These are phyloP conservation scores for Xylaria grammica DNA, from an alignment of 495 filamentous ascomycete genomes.

Conservation along the genomic window DNA sequence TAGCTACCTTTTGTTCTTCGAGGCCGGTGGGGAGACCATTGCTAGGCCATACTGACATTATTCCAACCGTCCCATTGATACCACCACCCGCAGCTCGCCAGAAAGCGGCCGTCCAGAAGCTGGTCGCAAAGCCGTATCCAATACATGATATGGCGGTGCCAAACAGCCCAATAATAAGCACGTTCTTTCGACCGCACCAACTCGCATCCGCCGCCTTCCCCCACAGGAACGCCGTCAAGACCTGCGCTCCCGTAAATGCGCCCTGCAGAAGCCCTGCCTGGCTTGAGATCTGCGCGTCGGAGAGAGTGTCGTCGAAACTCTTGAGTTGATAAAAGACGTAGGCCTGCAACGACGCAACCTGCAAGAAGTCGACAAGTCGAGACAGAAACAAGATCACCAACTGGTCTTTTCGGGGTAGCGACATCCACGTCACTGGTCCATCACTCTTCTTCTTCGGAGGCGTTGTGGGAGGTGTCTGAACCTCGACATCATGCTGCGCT, in stretches of 20 bases:
- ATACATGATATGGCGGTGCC: conserved; percentile 68
- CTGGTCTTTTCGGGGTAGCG: conserved; percentile 50
- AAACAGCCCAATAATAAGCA: conserved; percentile 68
- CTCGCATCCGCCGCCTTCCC: conserved; percentile 71
- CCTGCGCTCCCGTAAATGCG: conserved; percentile 74
- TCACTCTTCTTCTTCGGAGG: background rate
- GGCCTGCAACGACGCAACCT: conserved; percentile 52
- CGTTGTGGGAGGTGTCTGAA: background rate
- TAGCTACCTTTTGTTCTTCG: background rate
- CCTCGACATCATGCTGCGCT: background rate
- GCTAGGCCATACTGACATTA: conserved; percentile 49
- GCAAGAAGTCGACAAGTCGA: conserved; percentile 57
- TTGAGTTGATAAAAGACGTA: conserved; percentile 74
- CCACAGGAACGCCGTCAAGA: conserved; percentile 75
- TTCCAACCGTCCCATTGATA: conserved; percentile 74
- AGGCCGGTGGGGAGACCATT: background rate
- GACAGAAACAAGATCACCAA: conserved; percentile 52
- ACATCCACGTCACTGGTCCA: conserved; percentile 38
- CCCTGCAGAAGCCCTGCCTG: conserved; percentile 74
- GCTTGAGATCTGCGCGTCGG: conserved; percentile 64
- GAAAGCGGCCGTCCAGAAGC: conserved; percentile 65
- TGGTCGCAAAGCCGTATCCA: conserved; percentile 72
- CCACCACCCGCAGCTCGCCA: conserved; percentile 70
- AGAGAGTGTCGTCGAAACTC: conserved; percentile 64
- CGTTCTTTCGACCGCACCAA: conserved; percentile 67